Conservation (phyloP, 2,329 filamentous ascomycete genomes). For the Helminthosporium solani region DNA sequence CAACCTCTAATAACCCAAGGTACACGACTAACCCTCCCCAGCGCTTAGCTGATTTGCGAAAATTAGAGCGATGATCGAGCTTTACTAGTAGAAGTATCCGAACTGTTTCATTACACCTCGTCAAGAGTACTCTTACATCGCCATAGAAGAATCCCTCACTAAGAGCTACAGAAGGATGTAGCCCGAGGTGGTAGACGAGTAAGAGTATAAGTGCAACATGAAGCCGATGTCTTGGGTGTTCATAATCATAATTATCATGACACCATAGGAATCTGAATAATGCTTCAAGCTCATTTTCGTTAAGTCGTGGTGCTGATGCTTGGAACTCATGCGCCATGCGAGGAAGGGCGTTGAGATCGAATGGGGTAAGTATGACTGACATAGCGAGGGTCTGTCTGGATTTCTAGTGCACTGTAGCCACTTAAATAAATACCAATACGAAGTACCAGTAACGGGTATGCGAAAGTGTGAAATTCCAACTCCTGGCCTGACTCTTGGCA, state of each 20-base stretch:
- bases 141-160: conserved; percentile 2
- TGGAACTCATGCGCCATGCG: conserved; percentile 1
- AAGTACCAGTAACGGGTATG: too few species aligned
- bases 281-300: not conserved
- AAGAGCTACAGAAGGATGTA: not conserved
- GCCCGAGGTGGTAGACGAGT: not conserved
- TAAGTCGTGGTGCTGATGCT: not conserved
- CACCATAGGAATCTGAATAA: not conserved
- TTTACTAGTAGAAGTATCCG: not conserved
- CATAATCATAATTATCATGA: not conserved
- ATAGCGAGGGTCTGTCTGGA: too few species aligned
- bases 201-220: not conserved
- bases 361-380: too few species aligned
- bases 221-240: not conserved
- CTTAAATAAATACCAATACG: too few species aligned
- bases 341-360: not conserved
- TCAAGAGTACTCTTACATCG: not conserved
- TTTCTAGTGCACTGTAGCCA: too few species aligned
- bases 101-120: not conserved
- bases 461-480: too few species aligned
- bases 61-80: not conserved
- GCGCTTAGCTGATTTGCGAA: not conserved
- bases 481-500: too few species aligned
- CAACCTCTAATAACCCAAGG: too few species aligned
- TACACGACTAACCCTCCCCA: not conserved